Evolutionary conservation across 441 rosid genomes (phyloP).

Genomic region (Daphne laureola): DNA sequence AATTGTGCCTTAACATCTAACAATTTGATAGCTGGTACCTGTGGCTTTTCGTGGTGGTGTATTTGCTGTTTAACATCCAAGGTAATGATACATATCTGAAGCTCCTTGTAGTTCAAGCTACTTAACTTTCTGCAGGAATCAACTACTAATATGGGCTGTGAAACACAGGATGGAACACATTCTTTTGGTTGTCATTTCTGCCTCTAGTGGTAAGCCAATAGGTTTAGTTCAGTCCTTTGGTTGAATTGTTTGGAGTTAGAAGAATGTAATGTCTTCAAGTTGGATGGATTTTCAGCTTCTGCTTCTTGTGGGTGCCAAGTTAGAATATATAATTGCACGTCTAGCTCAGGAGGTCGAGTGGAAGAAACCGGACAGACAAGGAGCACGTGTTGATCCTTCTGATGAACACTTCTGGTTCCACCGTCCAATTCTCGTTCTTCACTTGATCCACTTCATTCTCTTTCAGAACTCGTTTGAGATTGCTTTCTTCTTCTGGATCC

Average conservation of each 20-base stretch:
- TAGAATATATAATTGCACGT: slow-evolving; percentile 58
- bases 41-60: slow-evolving; percentile 82
- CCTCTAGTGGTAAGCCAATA: slow-evolving; percentile 64
- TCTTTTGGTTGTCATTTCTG: slow-evolving; percentile 79
- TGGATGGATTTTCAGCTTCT: slow-evolving; percentile 39
- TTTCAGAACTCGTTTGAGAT: slow-evolving; percentile 87
- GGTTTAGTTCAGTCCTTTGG: background rate
- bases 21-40: slow-evolving; percentile 57
- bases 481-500: slow-evolving; percentile 92
- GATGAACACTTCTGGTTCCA: slow-evolving; percentile 74
- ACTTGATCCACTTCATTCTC: slow-evolving; percentile 72
- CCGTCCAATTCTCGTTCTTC: slow-evolving; percentile 41
- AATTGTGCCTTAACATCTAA: slow-evolving; percentile 5
- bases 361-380: slow-evolving; percentile 15
- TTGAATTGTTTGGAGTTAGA: slow-evolving; percentile 2
- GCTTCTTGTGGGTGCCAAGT: slow-evolving; percentile 71
- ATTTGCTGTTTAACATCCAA: slow-evolving; percentile 64
- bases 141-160: slow-evolving; percentile 39
- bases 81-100: slow-evolving; percentile 24
- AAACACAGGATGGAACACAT: slow-evolving; percentile 89
- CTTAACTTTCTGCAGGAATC: background rate
- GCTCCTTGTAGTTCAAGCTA: background rate
- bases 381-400: slow-evolving; percentile 48
- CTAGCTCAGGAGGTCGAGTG: slow-evolving; percentile 44
- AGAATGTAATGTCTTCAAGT: background rate